Base-by-base conservation (phyloP, 1,284 basidiomycete species). In the Ustilago bromivora region DNA sequence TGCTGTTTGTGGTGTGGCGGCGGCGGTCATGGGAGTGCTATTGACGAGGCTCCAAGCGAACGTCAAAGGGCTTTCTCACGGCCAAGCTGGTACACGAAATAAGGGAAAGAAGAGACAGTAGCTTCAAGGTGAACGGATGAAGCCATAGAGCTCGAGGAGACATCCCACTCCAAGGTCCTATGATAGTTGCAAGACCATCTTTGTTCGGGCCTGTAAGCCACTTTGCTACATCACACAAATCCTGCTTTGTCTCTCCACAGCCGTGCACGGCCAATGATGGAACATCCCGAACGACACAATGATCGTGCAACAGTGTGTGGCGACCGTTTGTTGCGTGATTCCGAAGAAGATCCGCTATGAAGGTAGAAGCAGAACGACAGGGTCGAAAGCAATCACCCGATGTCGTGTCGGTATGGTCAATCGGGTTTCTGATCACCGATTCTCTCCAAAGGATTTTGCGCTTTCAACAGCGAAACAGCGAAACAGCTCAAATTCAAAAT, bases 21-120 rank as follows among this genome's bases (percentile, higher is more conserved):
- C 69, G 10, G 58, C 66, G 40, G 43, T 51, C 11, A 56, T 54
- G 1, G 64, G 66, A 1, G 7, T 43, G 10, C 52, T 43, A 13
- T 57, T 72, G 34, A 49, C 46, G 3, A 49, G 54, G 31, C 53
- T 72, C 11, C 76, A 80, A 49, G 57, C 62, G 15, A 52, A 28
- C 10, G 32, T 65, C 53, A 52, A 38, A 17, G 41, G 12, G 6
- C 12, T 35, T 36, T 19, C n/a, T 17, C 35, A 11, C 8, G 15
- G 46, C 4, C 3, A 41, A 28, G 32, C 49, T 51, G 23, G 11
- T 7, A 13, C 49, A n/a, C 23, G 49, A 51, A 5, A 10, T 6
- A 51, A 13, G 11, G 12, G 12, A 5, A 32, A 51, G 12, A 51
- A 51, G 31, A 32, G 28, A 51, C 4, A 32, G 32, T 51, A 51